Percentiles rank a stretch among this genome's conserved stretches.
Evolutionary conservation across 169 alveolate genomes (phyloP).

Genomic region (Babesia sp.): DNA sequence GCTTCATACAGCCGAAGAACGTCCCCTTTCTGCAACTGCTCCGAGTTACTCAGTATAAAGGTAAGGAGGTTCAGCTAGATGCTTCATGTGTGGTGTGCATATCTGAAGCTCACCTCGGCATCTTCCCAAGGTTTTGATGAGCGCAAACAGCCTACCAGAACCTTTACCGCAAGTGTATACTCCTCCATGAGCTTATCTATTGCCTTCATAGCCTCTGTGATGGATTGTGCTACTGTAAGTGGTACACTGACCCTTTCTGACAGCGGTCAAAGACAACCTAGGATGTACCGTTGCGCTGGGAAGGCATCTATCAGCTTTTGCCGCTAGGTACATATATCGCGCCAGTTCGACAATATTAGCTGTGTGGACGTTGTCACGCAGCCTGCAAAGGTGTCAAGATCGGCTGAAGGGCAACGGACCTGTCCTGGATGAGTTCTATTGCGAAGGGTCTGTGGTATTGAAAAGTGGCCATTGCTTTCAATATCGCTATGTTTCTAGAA

Average conservation of each 20-base stretch:
- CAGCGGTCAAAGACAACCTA: background rate
- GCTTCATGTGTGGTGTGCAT: background rate
- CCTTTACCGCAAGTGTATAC: constrained; percentile 17
- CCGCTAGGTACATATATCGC: constrained; percentile 32
- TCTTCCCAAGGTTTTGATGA: constrained; percentile 10
- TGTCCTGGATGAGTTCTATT: constrained; percentile 17
- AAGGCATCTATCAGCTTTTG: background rate
- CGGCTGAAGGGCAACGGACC: background rate
- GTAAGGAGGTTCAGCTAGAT: constrained; percentile 21
- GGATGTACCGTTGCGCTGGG: background rate
- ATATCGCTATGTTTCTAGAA: constrained; percentile 33
- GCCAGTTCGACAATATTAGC: constrained; percentile 37
- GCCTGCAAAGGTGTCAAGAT: background rate
- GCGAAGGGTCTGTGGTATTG: constrained; percentile 24
- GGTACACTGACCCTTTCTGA: constrained; percentile 22
- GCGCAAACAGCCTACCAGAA: constrained; percentile 10
- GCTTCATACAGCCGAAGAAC: constrained; percentile 33
- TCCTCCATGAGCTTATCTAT: constrained; percentile 41
- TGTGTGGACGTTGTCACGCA: constrained; percentile 20
- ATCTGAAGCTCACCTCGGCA: constrained; percentile 15
- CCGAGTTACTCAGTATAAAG: constrained; percentile 1
- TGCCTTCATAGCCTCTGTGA: constrained; percentile 35
- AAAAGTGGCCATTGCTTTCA: constrained; percentile 45
- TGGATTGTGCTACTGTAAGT: background rate
- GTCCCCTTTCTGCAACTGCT: background rate